A percentile compares a stretch with the other conserved stretches of the same genome.
These are phyloP conservation scores for Paracorniculantispora psalliotae DNA, from an alignment of 2,329 filamentous ascomycete species.

Conservation along the genomic window DNA sequence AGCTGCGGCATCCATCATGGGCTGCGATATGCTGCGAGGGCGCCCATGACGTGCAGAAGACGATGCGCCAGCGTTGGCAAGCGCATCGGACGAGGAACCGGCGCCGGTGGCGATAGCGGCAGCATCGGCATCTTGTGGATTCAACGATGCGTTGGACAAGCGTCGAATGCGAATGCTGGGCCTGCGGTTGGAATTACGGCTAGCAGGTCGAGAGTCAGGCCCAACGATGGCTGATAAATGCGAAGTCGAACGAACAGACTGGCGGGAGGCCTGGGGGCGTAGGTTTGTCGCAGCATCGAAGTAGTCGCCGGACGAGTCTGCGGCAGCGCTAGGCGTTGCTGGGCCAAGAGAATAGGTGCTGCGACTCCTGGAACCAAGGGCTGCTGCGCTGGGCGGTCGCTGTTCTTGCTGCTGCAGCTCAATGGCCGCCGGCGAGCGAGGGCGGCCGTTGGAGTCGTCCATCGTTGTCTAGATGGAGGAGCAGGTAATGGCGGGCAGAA, in stretches of 20 bases:
- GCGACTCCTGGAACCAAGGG: background rate
- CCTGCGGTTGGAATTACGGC: constrained; percentile 10
- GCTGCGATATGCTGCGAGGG: constrained; percentile 33
- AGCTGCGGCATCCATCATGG: constrained; percentile 22
- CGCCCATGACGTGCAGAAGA: constrained; percentile 23
- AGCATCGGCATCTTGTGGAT: background rate
- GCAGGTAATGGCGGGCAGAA: background rate
- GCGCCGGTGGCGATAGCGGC: background rate
- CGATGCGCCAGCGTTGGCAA: background rate
- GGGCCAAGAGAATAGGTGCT: background rate
- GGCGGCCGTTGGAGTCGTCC: constrained; percentile 9
- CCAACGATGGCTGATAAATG: background rate
- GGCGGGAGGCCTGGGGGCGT: constrained; percentile 1
- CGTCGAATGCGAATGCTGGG: constrained; percentile 15
- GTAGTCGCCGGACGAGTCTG: background rate
- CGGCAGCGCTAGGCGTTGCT: background rate
- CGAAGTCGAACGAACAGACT: constrained; percentile 5
- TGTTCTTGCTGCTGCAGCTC: background rate
- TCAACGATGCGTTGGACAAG: constrained; percentile 3
- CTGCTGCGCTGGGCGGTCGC: background rate
- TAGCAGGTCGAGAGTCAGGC: constrained; percentile 3
- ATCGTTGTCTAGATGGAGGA: background rate
- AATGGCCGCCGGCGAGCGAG: background rate
- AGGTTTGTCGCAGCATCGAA: background rate
- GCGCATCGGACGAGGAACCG: background rate